Conservation (phyloP, 2,329 filamentous ascomycete genomes). For the Aspergillus ibericus region DNA sequence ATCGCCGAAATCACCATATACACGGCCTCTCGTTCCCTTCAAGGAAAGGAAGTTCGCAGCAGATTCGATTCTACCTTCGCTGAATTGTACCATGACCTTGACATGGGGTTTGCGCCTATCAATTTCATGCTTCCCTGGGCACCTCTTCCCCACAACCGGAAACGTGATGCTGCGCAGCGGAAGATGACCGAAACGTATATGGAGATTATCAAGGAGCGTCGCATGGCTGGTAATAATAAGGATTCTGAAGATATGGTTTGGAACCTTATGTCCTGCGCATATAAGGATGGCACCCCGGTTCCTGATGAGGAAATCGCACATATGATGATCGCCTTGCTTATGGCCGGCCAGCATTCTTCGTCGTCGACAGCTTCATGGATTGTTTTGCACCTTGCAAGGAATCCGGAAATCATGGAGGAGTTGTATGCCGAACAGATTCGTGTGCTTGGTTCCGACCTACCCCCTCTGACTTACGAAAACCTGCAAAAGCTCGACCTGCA, state of each 20-base stretch:
- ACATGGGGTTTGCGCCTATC: conserved; percentile 84
- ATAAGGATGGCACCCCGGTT: conserved; percentile 78
- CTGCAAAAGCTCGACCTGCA: conserved; percentile 78
- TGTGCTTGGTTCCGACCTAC: conserved; percentile 71
- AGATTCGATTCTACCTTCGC: conserved; percentile 80
- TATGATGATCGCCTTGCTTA: conserved; percentile 91
- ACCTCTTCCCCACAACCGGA: conserved; percentile 83
- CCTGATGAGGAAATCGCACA: conserved; percentile 83
- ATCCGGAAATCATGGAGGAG: conserved; percentile 78
- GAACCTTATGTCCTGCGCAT: conserved; percentile 80
- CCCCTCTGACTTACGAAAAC: conserved; percentile 72
- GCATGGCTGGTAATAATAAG: conserved; percentile 53
- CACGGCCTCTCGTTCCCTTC: conserved; percentile 80
- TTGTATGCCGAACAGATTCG: conserved; percentile 79
- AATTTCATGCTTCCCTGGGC: conserved; percentile 91
- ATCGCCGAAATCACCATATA: conserved; percentile 89
- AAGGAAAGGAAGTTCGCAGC: conserved; percentile 78
- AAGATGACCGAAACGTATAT: conserved; percentile 81
- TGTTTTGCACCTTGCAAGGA: conserved; percentile 73
- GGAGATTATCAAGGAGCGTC: conserved; percentile 74
- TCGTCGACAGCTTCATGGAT: conserved; percentile 85
- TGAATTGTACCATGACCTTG: conserved; percentile 80
- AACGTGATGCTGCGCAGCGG: conserved; percentile 74
- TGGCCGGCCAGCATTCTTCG: conserved; percentile 89
- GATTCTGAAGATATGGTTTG: conserved; percentile 78